Evolutionary conservation across 176 grass and related monocot genomes (phyloP).

Genomic region (Thinopyrum elongatum): DNA sequence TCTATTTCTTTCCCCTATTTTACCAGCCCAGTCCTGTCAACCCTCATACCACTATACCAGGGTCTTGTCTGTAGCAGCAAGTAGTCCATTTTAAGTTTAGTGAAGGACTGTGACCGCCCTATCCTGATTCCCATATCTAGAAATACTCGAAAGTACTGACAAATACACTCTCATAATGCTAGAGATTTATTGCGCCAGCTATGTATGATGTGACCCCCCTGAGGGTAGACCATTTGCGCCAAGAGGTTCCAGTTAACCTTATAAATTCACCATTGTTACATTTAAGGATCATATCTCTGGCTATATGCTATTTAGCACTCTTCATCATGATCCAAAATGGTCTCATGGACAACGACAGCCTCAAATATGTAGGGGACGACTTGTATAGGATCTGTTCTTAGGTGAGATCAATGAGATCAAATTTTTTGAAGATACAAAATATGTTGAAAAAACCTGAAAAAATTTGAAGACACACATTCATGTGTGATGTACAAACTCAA

Average conservation of each 20-base stretch:
- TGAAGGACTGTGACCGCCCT: neutral
- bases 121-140: neutral
- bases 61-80: neutral
- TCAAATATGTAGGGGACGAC: conserved; percentile 21
- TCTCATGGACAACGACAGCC: neutral
- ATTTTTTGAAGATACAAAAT: too few relatives aligned
- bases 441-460: too few relatives aligned
- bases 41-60: conserved; percentile 1
- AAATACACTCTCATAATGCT: neutral
- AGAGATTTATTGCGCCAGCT: neutral
- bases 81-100: neutral
- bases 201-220: neutral
- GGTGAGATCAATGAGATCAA: too few relatives aligned
- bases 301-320: conserved; percentile 8
- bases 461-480: too few relatives aligned
- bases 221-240: neutral
- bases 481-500: too few relatives aligned
- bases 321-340: conserved; percentile 7
- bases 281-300: neutral
- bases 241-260: neutral
- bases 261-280: neutral
- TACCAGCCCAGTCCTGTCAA: neutral
- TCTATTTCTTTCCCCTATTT: neutral
- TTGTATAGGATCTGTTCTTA: too few relatives aligned
- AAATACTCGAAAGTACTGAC: neutral